phyloP scores from a whole-genome alignment of 1,284 basidiomycete genomes.

The Blastosporella zonata region DNA sequence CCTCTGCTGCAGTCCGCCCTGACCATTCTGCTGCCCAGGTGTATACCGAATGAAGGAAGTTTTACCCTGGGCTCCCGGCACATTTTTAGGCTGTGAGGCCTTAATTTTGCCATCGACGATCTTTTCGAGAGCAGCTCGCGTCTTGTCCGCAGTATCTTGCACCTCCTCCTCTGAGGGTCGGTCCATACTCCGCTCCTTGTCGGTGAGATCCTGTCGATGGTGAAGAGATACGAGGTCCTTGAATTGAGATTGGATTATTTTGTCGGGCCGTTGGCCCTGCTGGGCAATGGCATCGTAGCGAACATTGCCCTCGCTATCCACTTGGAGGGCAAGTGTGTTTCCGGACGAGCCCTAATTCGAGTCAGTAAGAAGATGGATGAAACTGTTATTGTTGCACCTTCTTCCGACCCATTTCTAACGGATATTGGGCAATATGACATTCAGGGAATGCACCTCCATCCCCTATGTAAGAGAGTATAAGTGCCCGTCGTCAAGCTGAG shows the following conservation, averaged over 20 bases:
- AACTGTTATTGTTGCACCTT: conserved; percentile 57
- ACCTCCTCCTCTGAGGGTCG: conserved; percentile 92
- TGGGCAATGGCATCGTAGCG: conserved; percentile 96
- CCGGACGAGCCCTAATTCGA: conserved; percentile 72
- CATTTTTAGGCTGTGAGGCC: conserved; percentile 90
- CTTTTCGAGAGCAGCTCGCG: conserved; percentile 88
- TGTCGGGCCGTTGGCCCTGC: conserved; percentile 87
- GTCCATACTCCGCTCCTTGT: conserved; percentile 75
- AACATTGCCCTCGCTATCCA: conserved; percentile 94
- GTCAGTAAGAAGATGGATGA: not conserved
- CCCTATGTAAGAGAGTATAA: conserved; percentile 38
- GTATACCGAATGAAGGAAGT: conserved; percentile 94
- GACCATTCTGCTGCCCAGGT: conserved; percentile 79
- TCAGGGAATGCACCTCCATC: conserved; percentile 97
- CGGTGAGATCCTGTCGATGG: conserved; percentile 86
- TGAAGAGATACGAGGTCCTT: conserved; percentile 95
- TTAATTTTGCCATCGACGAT: conserved; percentile 96
- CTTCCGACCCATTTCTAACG: conserved; percentile 92
- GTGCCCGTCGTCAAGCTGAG: not conserved
- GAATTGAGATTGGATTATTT: conserved; percentile 90
- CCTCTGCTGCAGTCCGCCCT: conserved; percentile 78
- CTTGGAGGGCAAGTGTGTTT: conserved; percentile 93
- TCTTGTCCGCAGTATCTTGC: conserved; percentile 85
- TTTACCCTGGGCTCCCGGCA: conserved; percentile 76
- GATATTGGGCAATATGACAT: conserved; percentile 97